Conservation (phyloP, 1,139 yeast species). For the Yamadazyma membranifaciens region DNA sequence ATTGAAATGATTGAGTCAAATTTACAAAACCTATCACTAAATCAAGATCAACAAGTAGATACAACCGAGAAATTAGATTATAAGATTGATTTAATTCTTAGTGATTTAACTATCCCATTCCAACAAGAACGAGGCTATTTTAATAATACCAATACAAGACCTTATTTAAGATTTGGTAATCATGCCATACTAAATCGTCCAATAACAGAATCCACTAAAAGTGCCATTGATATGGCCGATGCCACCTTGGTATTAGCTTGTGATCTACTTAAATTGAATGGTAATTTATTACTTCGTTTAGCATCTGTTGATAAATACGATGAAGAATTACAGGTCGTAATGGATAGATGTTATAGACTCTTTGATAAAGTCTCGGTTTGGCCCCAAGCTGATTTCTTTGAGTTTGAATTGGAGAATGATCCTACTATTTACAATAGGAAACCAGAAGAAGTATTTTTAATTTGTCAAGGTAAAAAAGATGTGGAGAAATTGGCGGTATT, state of each 20-base stretch:
- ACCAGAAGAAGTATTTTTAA: constrained; percentile 67
- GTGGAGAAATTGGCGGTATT: constrained; percentile 52
- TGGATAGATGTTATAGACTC: constrained; percentile 52
- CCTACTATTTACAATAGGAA: constrained; percentile 8
- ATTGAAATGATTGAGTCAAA: constrained; percentile 16
- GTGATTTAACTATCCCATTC: constrained; percentile 85
- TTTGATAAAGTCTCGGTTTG: constrained; percentile 52
- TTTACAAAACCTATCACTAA: constrained; percentile 6
- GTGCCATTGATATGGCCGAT: constrained; percentile 71
- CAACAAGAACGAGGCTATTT: constrained; percentile 63
- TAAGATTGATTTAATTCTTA: constrained; percentile 59
- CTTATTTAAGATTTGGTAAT: constrained; percentile 43
- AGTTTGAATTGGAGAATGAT: constrained; percentile 23
- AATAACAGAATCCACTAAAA: constrained; percentile 23
- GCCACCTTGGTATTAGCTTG: constrained; percentile 80
- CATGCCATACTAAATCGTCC: constrained; percentile 28
- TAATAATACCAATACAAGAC: constrained; percentile 74
- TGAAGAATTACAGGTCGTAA: constrained; percentile 58
- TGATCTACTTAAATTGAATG: constrained; percentile 65
- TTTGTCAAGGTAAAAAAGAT: constrained; percentile 52
- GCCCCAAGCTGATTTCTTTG: constrained; percentile 6
- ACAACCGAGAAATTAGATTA: constrained; percentile 40
- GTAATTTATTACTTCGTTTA: constrained; percentile 72
- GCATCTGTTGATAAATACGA: constrained; percentile 53
- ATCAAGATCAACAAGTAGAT: constrained; percentile 35